phyloP scores from a whole-genome alignment of 176 grass and related monocot species.

The Tillandsia fasciculata region DNA sequence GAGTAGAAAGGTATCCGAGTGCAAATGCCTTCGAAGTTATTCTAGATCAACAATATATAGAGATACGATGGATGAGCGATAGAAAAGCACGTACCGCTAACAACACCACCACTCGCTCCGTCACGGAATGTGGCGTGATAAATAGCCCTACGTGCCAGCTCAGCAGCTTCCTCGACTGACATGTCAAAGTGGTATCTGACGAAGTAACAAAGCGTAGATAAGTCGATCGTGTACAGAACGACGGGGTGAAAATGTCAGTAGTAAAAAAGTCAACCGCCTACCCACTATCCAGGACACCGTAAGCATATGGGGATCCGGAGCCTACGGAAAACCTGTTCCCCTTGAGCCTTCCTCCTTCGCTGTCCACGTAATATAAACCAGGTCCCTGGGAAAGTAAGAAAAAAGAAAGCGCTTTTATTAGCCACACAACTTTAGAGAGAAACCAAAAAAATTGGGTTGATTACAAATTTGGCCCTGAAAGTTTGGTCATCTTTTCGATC shows the following conservation, averaged over 20 bases:
- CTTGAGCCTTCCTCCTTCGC: conserved; percentile 80
- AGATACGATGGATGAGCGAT: too few relatives aligned
- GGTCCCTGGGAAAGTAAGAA: conserved; percentile 46
- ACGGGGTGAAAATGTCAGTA: not conserved
- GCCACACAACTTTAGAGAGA: not conserved
- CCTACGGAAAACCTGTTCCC: conserved; percentile 88
- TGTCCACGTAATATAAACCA: conserved; percentile 96
- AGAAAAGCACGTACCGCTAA: conserved; percentile 51
- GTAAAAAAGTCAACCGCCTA: conserved; percentile 13
- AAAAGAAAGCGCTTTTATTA: not conserved
- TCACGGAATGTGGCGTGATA: conserved; percentile 89
- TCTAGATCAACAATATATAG: too few relatives aligned
- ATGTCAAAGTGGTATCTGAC: conserved; percentile 71
- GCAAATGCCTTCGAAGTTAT: too few relatives aligned
- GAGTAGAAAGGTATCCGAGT: too few relatives aligned
- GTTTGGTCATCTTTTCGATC: too few relatives aligned
- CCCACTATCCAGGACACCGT: conserved; percentile 80
- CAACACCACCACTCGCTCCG: conserved; percentile 84
- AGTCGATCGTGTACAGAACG: not conserved
- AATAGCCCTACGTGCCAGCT: conserved; percentile 71
- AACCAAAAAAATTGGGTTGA: not conserved
- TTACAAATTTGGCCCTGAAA: not conserved
- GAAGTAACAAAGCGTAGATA: conserved; percentile 13
- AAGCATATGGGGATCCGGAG: conserved; percentile 91
- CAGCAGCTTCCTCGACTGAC: conserved; percentile 68